Conservation (phyloP, 129 eudicot genomes). For the Escallonia herrerae region DNA sequence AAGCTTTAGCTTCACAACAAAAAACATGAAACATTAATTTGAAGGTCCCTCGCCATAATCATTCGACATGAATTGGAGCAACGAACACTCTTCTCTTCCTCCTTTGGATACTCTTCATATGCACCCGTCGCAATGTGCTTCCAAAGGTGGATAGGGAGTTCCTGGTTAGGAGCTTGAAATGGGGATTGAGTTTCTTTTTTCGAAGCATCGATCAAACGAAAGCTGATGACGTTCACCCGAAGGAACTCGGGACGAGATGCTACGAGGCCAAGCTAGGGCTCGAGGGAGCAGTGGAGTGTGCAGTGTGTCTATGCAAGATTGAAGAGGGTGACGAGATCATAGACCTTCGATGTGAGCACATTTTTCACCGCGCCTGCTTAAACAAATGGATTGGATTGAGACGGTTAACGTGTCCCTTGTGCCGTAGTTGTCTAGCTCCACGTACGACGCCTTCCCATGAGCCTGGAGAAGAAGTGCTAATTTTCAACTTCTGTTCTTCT, state of each 20-base stretch:
- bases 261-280: background rate
- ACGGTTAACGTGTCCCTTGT: conserved; percentile 32
- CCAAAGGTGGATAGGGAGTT: background rate
- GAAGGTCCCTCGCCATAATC: too few relatives aligned
- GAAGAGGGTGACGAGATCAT: conserved; percentile 32
- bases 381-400: conserved; percentile 33
- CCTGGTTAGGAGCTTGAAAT: background rate
- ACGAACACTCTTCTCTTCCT: background rate
- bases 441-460: background rate
- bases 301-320: conserved; percentile 29
- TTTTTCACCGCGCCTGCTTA: conserved; percentile 42
- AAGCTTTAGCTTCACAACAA: too few relatives aligned
- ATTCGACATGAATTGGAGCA: background rate
- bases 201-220: background rate
- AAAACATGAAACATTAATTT: too few relatives aligned
- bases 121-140: background rate
- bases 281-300: conserved; percentile 23
- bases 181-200: background rate
- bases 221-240: background rate
- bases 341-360: conserved; percentile 31
- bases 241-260: background rate
- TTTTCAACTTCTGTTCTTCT: background rate
- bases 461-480: background rate
- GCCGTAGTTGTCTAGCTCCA: conserved; percentile 17
- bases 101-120: background rate